phyloP scores from a whole-genome alignment of 2,329 filamentous ascomycete genomes.

The Alternaria conjuncta region DNA sequence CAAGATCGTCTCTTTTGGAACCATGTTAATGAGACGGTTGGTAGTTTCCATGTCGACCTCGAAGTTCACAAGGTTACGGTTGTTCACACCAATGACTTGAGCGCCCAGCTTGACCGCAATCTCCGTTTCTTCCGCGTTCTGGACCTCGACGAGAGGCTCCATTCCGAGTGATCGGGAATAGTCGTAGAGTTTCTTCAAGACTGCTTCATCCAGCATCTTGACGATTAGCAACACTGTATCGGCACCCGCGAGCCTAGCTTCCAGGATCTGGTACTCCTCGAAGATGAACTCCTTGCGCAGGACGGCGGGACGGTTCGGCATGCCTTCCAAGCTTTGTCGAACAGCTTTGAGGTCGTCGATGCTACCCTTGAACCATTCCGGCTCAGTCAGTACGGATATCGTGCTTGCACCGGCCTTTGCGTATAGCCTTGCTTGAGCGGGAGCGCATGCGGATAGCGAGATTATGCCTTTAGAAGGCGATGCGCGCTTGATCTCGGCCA shows the following conservation, averaged over 20 bases:
- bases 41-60: slow-evolving; percentile 95
- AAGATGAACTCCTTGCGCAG: slow-evolving; percentile 97
- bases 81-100: slow-evolving; percentile 95
- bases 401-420: slow-evolving; percentile 93
- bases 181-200: slow-evolving; percentile 78
- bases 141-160: slow-evolving; percentile 97
- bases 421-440: slow-evolving; percentile 88
- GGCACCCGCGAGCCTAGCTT: slow-evolving; percentile 89
- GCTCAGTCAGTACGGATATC: slow-evolving; percentile 97
- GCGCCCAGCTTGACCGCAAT: slow-evolving; percentile 84
- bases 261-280: slow-evolving; percentile 96
- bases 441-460: slow-evolving; percentile 83
- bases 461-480: slow-evolving; percentile 97
- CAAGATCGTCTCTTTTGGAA: slow-evolving; percentile 83
- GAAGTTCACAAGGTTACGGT: slow-evolving; percentile 94
- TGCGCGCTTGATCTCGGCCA: slow-evolving; percentile 96
- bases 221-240: slow-evolving; percentile 96
- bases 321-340: slow-evolving; percentile 83
- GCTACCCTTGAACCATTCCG: slow-evolving; percentile 98
- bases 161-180: slow-evolving; percentile 92
- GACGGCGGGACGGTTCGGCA: slow-evolving; percentile 91
- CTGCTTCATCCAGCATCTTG: slow-evolving; percentile 86
- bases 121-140: slow-evolving; percentile 91
- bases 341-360: slow-evolving; percentile 91
- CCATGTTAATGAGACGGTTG: slow-evolving; percentile 83